Conservation (phyloP, 495 filamentous ascomycete genomes). For the Glonium stellatum region DNA sequence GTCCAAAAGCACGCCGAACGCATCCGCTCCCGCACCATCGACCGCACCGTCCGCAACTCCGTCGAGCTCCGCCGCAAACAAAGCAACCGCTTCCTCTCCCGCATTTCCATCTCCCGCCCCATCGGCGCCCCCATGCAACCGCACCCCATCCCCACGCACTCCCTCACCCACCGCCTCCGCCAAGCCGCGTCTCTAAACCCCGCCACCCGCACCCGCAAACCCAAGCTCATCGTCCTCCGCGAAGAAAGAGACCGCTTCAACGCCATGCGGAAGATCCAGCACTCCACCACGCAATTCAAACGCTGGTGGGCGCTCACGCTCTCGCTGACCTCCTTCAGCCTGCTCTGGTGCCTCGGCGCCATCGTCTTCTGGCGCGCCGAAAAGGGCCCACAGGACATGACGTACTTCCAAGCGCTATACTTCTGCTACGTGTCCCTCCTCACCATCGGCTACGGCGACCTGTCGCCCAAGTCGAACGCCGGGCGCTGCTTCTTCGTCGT, state of each 20-base stretch:
- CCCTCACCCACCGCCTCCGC: not conserved
- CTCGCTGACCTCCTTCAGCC: conserved; percentile 34
- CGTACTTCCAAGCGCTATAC: conserved; percentile 41
- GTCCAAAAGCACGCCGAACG: conserved; percentile 57
- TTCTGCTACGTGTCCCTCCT: conserved; percentile 42
- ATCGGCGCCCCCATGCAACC: conserved; percentile 9
- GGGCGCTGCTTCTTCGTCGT: conserved; percentile 42
- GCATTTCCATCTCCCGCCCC: conserved; percentile 2
- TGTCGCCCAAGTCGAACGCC: conserved; percentile 37
- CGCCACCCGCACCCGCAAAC: conserved; percentile 16
- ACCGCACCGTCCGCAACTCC: conserved; percentile 45
- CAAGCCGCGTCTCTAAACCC: not conserved
- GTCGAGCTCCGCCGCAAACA: conserved; percentile 28
- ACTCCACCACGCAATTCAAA: conserved; percentile 34
- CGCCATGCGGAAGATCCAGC: conserved; percentile 40
- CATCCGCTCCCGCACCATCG: conserved; percentile 50
- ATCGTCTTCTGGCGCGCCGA: conserved; percentile 40
- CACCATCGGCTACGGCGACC: conserved; percentile 42
- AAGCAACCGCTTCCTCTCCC: conserved; percentile 14
- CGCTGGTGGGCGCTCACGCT: conserved; percentile 35
- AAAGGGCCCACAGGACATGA: conserved; percentile 33
- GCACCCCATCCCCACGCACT: not conserved
- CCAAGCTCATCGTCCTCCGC: conserved; percentile 33
- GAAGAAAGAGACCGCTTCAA: conserved; percentile 42
- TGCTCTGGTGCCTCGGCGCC: conserved; percentile 41